These are phyloP conservation scores for Pouteria glomerata DNA, from an alignment of 148 eudicot genomes.

Conservation along the genomic window DNA sequence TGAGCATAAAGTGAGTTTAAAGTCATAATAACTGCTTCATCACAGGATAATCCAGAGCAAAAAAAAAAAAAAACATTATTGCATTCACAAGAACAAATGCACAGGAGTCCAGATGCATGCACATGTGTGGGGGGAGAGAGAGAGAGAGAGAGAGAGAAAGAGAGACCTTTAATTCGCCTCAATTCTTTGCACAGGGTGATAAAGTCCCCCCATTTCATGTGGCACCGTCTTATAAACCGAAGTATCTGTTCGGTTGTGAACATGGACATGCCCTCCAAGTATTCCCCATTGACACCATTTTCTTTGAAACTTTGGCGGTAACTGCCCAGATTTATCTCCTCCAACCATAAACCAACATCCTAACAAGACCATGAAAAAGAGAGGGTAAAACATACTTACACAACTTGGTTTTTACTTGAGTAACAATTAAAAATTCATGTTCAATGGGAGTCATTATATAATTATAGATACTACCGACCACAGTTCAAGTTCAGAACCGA, in stretches of 20 bases:
- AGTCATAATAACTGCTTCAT: neutral
- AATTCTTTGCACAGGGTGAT: slow-evolving; percentile 94
- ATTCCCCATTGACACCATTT: slow-evolving; percentile 92
- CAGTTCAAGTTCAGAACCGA: no score
- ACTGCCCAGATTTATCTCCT: slow-evolving; percentile 83
- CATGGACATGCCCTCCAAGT: slow-evolving; percentile 98
- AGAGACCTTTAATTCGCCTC: slow-evolving; percentile 85
- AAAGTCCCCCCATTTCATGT: slow-evolving; percentile 99
- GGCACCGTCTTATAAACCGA: slow-evolving; percentile 88
- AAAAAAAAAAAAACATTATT: neutral
- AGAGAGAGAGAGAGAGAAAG: slow-evolving; percentile 6
- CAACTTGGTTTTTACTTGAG: neutral
- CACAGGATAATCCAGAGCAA: no score
- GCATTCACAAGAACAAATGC: neutral
- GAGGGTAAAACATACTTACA: neutral
- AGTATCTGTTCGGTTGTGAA: slow-evolving; percentile 96
- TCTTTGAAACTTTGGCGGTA: slow-evolving; percentile 75
- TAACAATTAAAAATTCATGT: no score
- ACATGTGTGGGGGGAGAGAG: neutral
- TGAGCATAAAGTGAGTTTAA: neutral
- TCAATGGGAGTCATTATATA: no score
- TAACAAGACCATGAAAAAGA: slow-evolving; percentile 18
- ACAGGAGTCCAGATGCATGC: neutral
- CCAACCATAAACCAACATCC: slow-evolving; percentile 98
- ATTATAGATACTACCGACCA: no score